These are phyloP conservation scores for Graphiopsis chlorocephala DNA, from an alignment of 2,329 filamentous ascomycete genomes.

Conservation along the genomic window DNA sequence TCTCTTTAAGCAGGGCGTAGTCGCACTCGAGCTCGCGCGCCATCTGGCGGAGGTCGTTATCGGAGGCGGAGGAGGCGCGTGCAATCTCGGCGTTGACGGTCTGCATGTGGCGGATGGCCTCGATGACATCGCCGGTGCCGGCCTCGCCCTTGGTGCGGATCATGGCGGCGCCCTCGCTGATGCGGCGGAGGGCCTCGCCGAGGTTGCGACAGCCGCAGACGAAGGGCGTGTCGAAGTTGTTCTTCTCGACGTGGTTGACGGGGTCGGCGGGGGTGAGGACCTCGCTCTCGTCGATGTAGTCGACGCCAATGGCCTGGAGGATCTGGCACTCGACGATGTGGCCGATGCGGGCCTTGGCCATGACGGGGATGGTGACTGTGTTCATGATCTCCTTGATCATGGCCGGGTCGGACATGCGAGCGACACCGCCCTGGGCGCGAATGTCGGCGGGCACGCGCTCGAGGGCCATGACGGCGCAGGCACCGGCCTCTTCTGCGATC, in stretches of 20 bases:
- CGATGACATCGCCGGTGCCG: slow-evolving; percentile 93
- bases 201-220: slow-evolving; percentile 95
- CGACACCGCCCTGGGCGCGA: slow-evolving; percentile 84
- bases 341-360: slow-evolving; percentile 97
- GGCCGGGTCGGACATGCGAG: slow-evolving; percentile 90
- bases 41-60: slow-evolving; percentile 72
- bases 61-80: slow-evolving; percentile 61
- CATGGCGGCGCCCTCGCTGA: slow-evolving; percentile 95
- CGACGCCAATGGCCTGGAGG: slow-evolving; percentile 88
- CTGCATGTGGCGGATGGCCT: slow-evolving; percentile 95
- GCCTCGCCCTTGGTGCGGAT: slow-evolving; percentile 98
- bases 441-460: slow-evolving; percentile 98
- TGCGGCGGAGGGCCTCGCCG: slow-evolving; percentile 85
- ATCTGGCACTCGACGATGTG: slow-evolving; percentile 99
- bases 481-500: slow-evolving; percentile 95
- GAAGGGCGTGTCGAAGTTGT: slow-evolving; percentile 77
- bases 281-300: slow-evolving; percentile 98
- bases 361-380: slow-evolving; percentile 94
- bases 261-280: slow-evolving; percentile 94
- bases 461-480: slow-evolving; percentile 95
- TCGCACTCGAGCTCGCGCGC: slow-evolving; percentile 81
- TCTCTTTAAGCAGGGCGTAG: slow-evolving; percentile 76
- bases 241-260: slow-evolving; percentile 87
- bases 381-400: slow-evolving; percentile 96
- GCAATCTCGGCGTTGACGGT: slow-evolving; percentile 81